Evolutionary conservation across 1,284 basidiomycete species (phyloP).

Genomic region (Phellinidium pouzarii): DNA sequence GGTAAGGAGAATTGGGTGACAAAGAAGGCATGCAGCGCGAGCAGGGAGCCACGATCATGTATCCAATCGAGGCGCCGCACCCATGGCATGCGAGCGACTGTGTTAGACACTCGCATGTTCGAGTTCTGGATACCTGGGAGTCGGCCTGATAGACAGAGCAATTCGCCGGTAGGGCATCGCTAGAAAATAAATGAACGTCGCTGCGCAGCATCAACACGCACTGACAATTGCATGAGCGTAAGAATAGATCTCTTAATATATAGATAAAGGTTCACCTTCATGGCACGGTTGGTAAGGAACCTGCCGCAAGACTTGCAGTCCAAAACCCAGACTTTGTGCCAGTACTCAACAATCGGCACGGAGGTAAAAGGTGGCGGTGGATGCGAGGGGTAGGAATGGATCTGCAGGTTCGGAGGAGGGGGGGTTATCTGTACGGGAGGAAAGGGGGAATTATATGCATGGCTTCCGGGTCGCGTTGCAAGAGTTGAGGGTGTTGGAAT

Average conservation of each 20-base stretch:
- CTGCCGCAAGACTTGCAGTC: slow-evolving; percentile 69
- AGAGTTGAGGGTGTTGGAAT: background rate
- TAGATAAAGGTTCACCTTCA: slow-evolving; percentile 53
- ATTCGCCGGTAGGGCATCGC: slow-evolving; percentile 74
- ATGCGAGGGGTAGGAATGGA: slow-evolving; percentile 10
- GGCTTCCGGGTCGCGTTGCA: background rate
- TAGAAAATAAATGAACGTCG: slow-evolving; percentile 77
- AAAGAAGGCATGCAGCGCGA: slow-evolving; percentile 63
- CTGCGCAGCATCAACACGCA: slow-evolving; percentile 79
- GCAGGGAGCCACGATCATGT: slow-evolving; percentile 73
- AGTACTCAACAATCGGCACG: slow-evolving; percentile 34
- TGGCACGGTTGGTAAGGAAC: slow-evolving; percentile 78
- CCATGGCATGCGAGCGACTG: slow-evolving; percentile 77
- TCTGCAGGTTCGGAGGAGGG: slow-evolving; percentile 24
- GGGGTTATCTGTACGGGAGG: slow-evolving; percentile 3
- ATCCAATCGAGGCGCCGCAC: slow-evolving; percentile 71
- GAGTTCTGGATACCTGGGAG: slow-evolving; percentile 37
- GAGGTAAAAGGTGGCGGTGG: slow-evolving; percentile 36
- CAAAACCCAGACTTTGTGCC: slow-evolving; percentile 74
- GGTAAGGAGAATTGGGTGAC: slow-evolving; percentile 32
- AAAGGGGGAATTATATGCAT: background rate
- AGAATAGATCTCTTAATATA: background rate
- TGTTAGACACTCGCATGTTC: slow-evolving; percentile 64
- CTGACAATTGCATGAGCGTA: slow-evolving; percentile 31
- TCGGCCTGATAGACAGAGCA: slow-evolving; percentile 50